phyloP scores from a whole-genome alignment of 2,329 filamentous ascomycete species.

The Talaromyces sp. region DNA sequence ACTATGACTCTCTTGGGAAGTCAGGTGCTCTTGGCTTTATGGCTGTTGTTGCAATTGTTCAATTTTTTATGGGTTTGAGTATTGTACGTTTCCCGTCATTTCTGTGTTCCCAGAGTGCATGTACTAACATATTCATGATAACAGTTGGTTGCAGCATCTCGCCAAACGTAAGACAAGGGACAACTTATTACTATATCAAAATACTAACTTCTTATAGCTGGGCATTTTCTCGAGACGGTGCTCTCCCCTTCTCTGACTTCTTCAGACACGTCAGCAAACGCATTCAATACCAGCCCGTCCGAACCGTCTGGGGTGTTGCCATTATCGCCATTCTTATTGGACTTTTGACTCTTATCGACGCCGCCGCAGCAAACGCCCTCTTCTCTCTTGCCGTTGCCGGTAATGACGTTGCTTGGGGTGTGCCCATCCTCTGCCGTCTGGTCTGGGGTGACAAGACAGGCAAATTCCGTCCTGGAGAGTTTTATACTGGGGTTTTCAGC shows the following conservation, averaged over 20 bases:
- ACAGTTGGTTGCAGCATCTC: constrained; percentile 54
- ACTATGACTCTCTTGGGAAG: constrained; percentile 60
- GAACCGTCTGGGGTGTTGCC: constrained; percentile 55
- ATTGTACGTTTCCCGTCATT: constrained; percentile 5
- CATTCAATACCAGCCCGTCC: constrained; percentile 57
- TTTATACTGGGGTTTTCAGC: constrained; percentile 56
- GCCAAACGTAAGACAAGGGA: constrained; percentile 43
- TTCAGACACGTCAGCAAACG: constrained; percentile 55
- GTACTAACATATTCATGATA: constrained; percentile 15
- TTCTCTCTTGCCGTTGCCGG: constrained; percentile 60
- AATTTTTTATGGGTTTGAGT: constrained; percentile 60
- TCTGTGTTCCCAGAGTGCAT: background rate
- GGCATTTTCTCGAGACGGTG: constrained; percentile 62
- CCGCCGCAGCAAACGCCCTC: constrained; percentile 56
- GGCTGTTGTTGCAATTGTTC: constrained; percentile 57
- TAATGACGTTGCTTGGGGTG: constrained; percentile 60
- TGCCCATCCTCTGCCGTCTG: constrained; percentile 56
- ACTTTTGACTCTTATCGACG: constrained; percentile 56
- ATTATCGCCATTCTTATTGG: constrained; percentile 53
- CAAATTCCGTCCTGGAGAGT: constrained; percentile 57
- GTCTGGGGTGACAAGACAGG: constrained; percentile 52
- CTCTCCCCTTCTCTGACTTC: constrained; percentile 57
- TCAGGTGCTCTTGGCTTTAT: constrained; percentile 58
- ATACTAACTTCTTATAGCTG: constrained; percentile 34
- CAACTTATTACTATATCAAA: background rate